Percentiles rank a stretch among this genome's conserved stretches.
Conservation (phyloP, 257 asterid species). For the Solanum etuberosum region DNA sequence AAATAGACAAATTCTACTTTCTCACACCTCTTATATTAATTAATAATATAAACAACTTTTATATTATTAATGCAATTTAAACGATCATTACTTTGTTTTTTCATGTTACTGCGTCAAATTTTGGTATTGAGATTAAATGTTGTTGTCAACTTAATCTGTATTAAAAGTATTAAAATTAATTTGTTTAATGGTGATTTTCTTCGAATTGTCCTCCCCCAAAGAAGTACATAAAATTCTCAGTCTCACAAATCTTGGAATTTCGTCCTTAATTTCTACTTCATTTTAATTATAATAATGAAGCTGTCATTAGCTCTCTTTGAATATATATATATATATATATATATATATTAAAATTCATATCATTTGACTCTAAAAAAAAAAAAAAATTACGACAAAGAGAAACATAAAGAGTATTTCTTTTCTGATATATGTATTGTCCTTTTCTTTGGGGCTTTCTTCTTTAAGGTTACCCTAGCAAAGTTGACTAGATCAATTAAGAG, state of each 20-base stretch:
- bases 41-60: no score
- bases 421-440: not conserved
- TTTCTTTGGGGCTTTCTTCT: not conserved
- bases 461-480: not conserved
- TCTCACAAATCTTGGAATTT: not conserved
- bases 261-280: not conserved
- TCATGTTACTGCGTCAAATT: not conserved
- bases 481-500: constrained; percentile 1
- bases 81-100: not conserved
- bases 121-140: no score
- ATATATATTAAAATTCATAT: no score
- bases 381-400: no score
- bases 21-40: no score
- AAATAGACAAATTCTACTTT: not conserved
- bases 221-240: not conserved
- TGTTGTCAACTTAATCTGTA: not conserved
- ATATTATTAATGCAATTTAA: no score
- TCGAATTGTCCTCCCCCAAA: not conserved
- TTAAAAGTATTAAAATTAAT: not conserved
- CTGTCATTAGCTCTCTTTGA: not conserved
- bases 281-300: not conserved
- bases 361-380: no score
- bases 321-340: no score
- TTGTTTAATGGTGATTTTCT: not conserved
- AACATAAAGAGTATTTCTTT: not conserved